Evolutionary conservation across 169 alveolate genomes (phyloP).

Genomic region (Theileria equi): DNA sequence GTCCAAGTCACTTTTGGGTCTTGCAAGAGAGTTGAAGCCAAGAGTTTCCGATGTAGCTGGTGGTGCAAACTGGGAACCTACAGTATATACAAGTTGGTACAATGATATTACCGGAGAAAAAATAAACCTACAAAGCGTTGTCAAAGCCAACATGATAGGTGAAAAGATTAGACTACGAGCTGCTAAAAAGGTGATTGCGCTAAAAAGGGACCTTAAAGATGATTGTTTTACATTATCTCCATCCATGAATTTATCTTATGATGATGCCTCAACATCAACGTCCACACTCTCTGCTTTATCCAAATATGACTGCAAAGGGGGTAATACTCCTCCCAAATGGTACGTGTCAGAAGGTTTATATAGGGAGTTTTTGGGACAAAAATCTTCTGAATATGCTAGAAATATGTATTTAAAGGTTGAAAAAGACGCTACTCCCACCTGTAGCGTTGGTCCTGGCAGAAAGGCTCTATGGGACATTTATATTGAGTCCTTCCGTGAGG

Average conservation of each 20-base stretch:
- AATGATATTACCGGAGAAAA: conserved; percentile 59
- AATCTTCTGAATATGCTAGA: neutral
- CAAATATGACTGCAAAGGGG: too few species aligned
- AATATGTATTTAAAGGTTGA: conserved; percentile 18
- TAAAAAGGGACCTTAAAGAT: too few species aligned
- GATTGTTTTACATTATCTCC: too few species aligned
- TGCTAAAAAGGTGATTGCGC: conserved; percentile 48
- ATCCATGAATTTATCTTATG: too few species aligned
- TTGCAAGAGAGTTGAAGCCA: conserved; percentile 59
- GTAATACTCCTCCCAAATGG: too few species aligned
- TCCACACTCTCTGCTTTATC: too few species aligned
- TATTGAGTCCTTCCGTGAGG: conserved; percentile 62
- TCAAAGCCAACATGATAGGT: conserved; percentile 67
- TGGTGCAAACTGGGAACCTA: conserved; percentile 75
- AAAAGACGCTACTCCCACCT: too few species aligned
- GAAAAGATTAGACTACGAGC: conserved; percentile 71
- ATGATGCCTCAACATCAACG: too few species aligned
- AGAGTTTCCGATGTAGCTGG: conserved; percentile 70
- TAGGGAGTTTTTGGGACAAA: neutral
- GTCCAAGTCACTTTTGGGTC: conserved; percentile 63
- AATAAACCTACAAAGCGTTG: conserved; percentile 53
- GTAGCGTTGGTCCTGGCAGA: too few species aligned
- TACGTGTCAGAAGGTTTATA: neutral
- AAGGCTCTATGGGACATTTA: conserved; percentile 73
- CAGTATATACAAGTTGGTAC: conserved; percentile 72